These are phyloP conservation scores for Adansonia madagascariensis DNA, from an alignment of 441 rosid genomes.

Conservation along the genomic window DNA sequence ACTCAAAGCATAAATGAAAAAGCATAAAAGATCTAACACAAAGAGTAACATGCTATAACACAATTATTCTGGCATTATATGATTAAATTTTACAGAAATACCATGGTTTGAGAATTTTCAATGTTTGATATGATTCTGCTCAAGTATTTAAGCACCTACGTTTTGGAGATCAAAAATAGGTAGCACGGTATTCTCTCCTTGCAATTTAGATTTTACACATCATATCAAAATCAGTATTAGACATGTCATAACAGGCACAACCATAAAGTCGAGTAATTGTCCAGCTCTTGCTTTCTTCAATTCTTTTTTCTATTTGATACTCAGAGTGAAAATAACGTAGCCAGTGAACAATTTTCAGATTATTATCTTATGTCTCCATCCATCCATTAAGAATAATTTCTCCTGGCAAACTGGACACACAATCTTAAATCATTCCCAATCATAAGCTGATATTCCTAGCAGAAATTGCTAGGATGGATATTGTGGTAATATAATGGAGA, in stretches of 20 bases:
- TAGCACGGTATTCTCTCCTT: background rate
- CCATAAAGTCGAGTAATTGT: conserved; percentile 2
- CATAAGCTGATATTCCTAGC: background rate
- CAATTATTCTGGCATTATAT: background rate
- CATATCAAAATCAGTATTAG: background rate
- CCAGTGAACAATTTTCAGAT: background rate
- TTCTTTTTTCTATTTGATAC: background rate
- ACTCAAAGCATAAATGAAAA: conserved; percentile 6
- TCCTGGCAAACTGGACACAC: background rate
- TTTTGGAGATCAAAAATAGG: background rate
- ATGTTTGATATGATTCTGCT: background rate
- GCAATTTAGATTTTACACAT: background rate
- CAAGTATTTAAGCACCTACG: background rate
- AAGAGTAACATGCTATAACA: conserved; percentile 9
- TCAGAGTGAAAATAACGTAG: background rate
- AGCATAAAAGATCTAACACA: background rate
- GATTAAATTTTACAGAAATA: background rate
- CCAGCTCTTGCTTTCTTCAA: background rate
- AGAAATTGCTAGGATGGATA: conserved; percentile 3
- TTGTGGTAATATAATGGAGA: background rate
- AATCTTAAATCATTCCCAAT: background rate
- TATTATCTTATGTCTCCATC: conserved; percentile 12
- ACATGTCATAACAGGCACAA: background rate
- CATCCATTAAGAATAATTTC: background rate
- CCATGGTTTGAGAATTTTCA: background rate